These are phyloP conservation scores for Blastobotrys malaysiensis DNA, from an alignment of 1,139 yeast species.

Conservation along the genomic window DNA sequence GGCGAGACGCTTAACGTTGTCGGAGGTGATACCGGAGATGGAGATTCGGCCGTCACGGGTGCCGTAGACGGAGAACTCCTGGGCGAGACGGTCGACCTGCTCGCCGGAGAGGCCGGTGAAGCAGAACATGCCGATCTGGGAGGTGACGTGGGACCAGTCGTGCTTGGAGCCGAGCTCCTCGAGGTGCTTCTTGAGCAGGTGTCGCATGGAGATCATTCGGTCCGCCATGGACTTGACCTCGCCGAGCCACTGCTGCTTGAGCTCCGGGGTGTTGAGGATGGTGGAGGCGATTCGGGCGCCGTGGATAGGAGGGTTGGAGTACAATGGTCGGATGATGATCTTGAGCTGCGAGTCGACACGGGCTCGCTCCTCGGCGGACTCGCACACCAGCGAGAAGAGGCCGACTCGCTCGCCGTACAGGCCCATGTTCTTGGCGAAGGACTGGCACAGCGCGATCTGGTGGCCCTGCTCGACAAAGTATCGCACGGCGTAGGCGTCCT, in stretches of 20 bases:
- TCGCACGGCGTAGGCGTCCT: slow-evolving; percentile 85
- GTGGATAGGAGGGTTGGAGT: slow-evolving; percentile 92
- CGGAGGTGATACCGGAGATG: slow-evolving; percentile 85
- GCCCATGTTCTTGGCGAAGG: slow-evolving; percentile 97
- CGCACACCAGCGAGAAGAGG: slow-evolving; percentile 54
- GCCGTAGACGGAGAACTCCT: slow-evolving; percentile 70
- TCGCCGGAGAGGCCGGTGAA: slow-evolving; percentile 79
- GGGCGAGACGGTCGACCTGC: slow-evolving; percentile 75
- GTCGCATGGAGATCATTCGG: slow-evolving; percentile 76
- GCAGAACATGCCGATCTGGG: slow-evolving; percentile 95
- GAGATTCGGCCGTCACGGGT: slow-evolving; percentile 79
- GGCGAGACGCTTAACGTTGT: slow-evolving; percentile 76
- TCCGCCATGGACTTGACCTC: slow-evolving; percentile 87
- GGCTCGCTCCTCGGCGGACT: slow-evolving; percentile 35
- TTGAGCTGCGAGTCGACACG: slow-evolving; percentile 67
- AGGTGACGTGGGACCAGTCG: slow-evolving; percentile 87
- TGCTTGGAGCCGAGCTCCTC: slow-evolving; percentile 72
- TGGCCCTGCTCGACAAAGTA: slow-evolving; percentile 59
- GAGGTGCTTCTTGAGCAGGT: slow-evolving; percentile 55
- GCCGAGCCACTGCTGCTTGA: slow-evolving; percentile 74
- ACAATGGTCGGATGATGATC: slow-evolving; percentile 72
- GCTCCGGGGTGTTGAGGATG: slow-evolving; percentile 58
- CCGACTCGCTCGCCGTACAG: slow-evolving; percentile 98
- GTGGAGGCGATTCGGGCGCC: slow-evolving; percentile 90
- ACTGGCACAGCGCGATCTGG: slow-evolving; percentile 61